A percentile compares a stretch with the other conserved stretches of the same genome.
These are phyloP conservation scores for Thalassiosira hispida DNA, from an alignment of 352 stramenopile species.

Conservation along the genomic window DNA sequence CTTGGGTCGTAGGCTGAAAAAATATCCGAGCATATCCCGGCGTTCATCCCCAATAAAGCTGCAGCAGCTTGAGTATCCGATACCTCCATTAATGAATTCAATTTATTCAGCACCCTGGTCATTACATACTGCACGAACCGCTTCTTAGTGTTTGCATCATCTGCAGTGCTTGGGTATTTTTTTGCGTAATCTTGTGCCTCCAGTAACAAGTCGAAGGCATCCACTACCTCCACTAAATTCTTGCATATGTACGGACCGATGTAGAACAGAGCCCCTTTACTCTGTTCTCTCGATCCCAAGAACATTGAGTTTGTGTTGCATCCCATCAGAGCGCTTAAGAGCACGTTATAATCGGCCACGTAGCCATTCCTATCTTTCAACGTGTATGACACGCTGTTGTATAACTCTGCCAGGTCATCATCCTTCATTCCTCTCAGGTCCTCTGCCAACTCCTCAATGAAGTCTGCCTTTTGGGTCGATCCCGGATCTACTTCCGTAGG, in stretches of 20 bases:
- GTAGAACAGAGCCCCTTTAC: conserved; percentile 32
- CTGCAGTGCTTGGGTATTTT: conserved; percentile 32
- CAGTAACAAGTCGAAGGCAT: conserved; percentile 27
- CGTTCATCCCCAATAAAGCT: conserved; percentile 21
- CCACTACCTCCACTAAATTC: conserved; percentile 10
- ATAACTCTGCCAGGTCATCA: conserved; percentile 16
- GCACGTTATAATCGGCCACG: conserved; percentile 34
- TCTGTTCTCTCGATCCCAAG: conserved; percentile 32
- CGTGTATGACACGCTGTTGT: conserved; percentile 14
- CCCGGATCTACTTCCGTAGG: no score
- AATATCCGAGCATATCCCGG: neutral
- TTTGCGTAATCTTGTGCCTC: conserved; percentile 32
- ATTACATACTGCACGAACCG: conserved; percentile 20
- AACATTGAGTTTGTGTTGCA: conserved; percentile 33
- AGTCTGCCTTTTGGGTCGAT: no score
- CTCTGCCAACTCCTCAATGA: no score
- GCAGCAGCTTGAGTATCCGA: conserved; percentile 38
- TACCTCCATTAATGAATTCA: conserved; percentile 36
- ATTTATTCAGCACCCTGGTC: conserved; percentile 45
- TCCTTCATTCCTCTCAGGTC: conserved; percentile 17
- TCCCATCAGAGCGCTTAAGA: conserved; percentile 18
- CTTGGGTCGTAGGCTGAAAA: no score
- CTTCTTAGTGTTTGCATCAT: conserved; percentile 21
- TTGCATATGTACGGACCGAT: conserved; percentile 44
- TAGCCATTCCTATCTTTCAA: conserved; percentile 27